Evolutionary conservation across 768 basidiomycete genomes (phyloP).

Genomic region (Thelephora aurantiotincta): DNA sequence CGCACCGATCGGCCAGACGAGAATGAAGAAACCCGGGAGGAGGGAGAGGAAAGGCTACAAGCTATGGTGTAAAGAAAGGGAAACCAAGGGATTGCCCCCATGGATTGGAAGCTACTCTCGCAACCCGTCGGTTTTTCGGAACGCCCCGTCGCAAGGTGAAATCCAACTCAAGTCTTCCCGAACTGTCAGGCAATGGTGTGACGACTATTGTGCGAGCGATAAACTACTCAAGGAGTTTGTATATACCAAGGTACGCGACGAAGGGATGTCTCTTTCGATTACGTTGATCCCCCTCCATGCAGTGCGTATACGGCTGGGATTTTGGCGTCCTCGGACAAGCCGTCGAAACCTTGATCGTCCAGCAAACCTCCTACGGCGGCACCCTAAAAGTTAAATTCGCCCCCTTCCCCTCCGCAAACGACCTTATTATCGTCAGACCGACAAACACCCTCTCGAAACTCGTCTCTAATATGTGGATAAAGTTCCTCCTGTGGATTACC

Average conservation of each 20-base stretch:
- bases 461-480: slow-evolving; percentile 60
- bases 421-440: slow-evolving; percentile 51
- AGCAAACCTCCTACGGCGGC: slow-evolving; percentile 25
- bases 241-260: slow-evolving; percentile 42
- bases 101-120: slow-evolving; percentile 21
- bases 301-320: slow-evolving; percentile 51
- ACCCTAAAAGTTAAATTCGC: slow-evolving; percentile 36
- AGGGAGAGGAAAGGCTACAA: slow-evolving; percentile 28
- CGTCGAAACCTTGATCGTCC: slow-evolving; percentile 19
- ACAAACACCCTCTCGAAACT: slow-evolving; percentile 50
- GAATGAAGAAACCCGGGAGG: background rate
- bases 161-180: slow-evolving; percentile 35
- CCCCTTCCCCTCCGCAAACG: slow-evolving; percentile 16
- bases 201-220: slow-evolving; percentile 60
- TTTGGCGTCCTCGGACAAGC: slow-evolving; percentile 25
- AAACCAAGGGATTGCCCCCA: slow-evolving; percentile 35
- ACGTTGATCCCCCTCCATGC: slow-evolving; percentile 15
- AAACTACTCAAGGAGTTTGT: slow-evolving; percentile 70
- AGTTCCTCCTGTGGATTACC: slow-evolving; percentile 50
- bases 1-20: background rate
- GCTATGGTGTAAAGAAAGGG: slow-evolving; percentile 30
- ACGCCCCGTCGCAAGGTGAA: background rate
- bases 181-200: slow-evolving; percentile 66
- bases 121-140: slow-evolving; percentile 2
- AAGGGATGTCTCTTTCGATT: background rate